These are phyloP conservation scores for Xylaria scruposa DNA, from an alignment of 495 filamentous ascomycete genomes.

Conservation along the genomic window DNA sequence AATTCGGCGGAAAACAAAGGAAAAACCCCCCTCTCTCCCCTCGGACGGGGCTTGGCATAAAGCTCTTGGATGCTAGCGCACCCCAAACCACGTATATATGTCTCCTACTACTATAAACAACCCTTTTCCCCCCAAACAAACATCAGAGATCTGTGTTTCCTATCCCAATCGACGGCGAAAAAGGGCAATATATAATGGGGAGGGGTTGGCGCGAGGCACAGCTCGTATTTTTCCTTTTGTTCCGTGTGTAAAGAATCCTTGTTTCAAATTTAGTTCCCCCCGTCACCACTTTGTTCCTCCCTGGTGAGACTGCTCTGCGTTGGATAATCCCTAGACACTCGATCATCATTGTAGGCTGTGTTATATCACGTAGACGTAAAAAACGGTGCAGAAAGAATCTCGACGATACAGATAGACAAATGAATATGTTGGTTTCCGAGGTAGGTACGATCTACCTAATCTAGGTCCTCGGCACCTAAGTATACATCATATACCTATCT, in stretches of 20 bases:
- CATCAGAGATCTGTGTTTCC: constrained; percentile 28
- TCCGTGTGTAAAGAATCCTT: constrained; percentile 22
- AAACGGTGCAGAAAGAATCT: neutral
- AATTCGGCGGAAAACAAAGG: constrained; percentile 10
- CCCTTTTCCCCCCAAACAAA: constrained; percentile 23
- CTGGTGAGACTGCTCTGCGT: neutral
- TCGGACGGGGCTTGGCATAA: constrained; percentile 25
- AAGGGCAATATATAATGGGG: neutral
- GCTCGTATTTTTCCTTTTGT: constrained; percentile 17
- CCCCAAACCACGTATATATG: constrained; percentile 38
- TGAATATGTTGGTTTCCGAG: too few relatives aligned
- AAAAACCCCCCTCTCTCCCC: neutral
- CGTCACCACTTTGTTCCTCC: neutral
- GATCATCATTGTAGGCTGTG: neutral
- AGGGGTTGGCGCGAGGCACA: constrained; percentile 10
- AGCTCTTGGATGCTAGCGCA: constrained; percentile 28
- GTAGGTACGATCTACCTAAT: neutral
- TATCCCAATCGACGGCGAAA: neutral
- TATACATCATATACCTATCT: neutral
- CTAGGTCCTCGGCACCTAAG: neutral
- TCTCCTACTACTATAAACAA: constrained; percentile 32
- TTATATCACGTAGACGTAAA: neutral
- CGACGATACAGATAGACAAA: neutral
- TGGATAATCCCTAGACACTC: neutral
- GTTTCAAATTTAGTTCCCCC: constrained; percentile 14